A percentile compares a stretch with the other conserved stretches of the same genome.
These are phyloP conservation scores for Aspergillus piperis DNA, from an alignment of 2,329 filamentous ascomycete species.

Conservation along the genomic window DNA sequence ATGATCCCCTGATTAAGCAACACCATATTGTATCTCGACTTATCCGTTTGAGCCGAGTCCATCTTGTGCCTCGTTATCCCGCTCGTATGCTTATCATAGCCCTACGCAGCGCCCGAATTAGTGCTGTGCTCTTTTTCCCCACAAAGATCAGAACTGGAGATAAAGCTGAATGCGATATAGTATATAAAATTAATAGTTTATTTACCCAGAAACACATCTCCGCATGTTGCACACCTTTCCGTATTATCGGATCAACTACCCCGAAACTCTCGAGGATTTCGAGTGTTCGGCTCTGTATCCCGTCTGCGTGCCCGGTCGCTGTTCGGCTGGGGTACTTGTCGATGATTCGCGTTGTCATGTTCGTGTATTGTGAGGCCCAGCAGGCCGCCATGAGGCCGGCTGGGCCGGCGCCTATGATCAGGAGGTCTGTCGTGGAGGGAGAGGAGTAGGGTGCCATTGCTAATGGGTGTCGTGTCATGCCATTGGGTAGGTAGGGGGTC, in stretches of 20 bases:
- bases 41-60: neutral
- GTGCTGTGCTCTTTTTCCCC: too few relatives aligned
- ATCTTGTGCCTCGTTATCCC: conserved; percentile 12
- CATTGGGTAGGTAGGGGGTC: neutral
- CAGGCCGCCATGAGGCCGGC: conserved; percentile 20
- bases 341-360: conserved; percentile 23
- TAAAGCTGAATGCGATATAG: neutral
- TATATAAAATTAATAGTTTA: neutral
- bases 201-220: conserved; percentile 21
- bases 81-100: conserved; percentile 3
- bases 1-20: conserved; percentile 19
- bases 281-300: conserved; percentile 65
- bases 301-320: conserved; percentile 50
- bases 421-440: neutral
- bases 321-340: conserved; percentile 22
- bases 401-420: conserved; percentile 3
- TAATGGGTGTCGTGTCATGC: neutral
- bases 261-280: conserved; percentile 75
- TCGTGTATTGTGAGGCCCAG: conserved; percentile 19
- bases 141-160: too few relatives aligned
- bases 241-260: conserved; percentile 44
- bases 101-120: neutral
- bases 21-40: conserved; percentile 14
- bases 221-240: conserved; percentile 2
- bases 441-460: too few relatives aligned